Base-by-base conservation (phyloP, 2,329 filamentous ascomycete genomes). In the Aspergillus fumigatiaffinis region DNA sequence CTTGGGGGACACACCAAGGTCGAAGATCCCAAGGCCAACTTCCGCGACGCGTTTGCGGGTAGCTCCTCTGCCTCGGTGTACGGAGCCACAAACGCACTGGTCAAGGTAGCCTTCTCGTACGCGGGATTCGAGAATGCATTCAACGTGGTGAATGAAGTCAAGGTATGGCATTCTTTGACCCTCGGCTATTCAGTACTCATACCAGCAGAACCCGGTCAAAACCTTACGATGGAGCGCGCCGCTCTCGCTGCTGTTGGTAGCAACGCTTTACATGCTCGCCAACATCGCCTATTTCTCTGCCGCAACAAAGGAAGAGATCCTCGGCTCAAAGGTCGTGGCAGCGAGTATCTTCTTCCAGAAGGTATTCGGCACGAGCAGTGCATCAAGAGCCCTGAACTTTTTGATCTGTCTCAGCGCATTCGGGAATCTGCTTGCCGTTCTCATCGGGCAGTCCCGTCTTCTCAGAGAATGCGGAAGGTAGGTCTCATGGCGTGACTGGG, bases 281-380 rank as follows among this genome's bases (percentile, higher is more conserved):
- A 87, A 87, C 55, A 73, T 87, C 26, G 84, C 84, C 0, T 87
- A 85, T 68, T 85, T 87, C 60, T 76, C 83, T 0, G 82, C 81
- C 0, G 79, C 85, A 0, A 76, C 80, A 1, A 84, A 83, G 57
- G 73, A 78, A 5, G 77, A 81, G n/a, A 80, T 87, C n/a, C 63
- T 77, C 0, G 68, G 73, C 0, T 84, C 83, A 1, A 78, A 77
- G 6, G 77, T 83, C 60, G 79, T 84, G 6, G 81, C 83, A 0
- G 84, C 85, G 0, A 77, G 79, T 20, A 68, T 86, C 6, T 85
- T 87, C 70, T 88, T 88, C 66, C 72, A 77, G 5, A 79, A 80
- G 1, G 80, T 85, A 0, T 87, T 87, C 53, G 83, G 84, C 0
- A 68, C 69, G 1, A 73, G 73, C 29, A 66, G 73, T 1, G 80